Conservation (phyloP, 2,329 filamentous ascomycete genomes). For the Xylariaceae sp. region DNA sequence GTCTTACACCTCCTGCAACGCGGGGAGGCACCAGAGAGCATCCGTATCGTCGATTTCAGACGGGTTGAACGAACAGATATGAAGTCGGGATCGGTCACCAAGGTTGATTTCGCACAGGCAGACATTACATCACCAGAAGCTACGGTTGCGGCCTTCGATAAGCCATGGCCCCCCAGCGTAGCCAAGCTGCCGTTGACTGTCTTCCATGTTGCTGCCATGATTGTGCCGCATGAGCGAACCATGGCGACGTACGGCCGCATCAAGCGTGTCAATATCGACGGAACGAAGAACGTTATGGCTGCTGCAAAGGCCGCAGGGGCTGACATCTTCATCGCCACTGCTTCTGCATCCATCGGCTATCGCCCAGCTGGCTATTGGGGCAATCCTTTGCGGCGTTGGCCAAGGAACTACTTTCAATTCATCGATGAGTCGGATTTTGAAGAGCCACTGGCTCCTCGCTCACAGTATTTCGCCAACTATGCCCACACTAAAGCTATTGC, state of each 20-base stretch:
- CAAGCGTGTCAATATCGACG: slow-evolving; percentile 43
- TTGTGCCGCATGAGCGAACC: slow-evolving; percentile 41
- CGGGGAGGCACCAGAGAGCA: slow-evolving; percentile 41
- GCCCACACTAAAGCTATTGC: slow-evolving; percentile 43
- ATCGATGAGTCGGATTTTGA: slow-evolving; percentile 40
- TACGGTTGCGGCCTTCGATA: slow-evolving; percentile 38
- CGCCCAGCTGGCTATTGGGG: slow-evolving; percentile 35
- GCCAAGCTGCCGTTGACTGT: slow-evolving; percentile 44
- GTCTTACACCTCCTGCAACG: slow-evolving; percentile 45
- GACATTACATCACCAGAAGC: slow-evolving; percentile 40
- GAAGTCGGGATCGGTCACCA: slow-evolving; percentile 29
- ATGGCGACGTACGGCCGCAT: slow-evolving; percentile 35
- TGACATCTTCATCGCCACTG: slow-evolving; percentile 43
- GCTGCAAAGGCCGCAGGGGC: slow-evolving; percentile 40
- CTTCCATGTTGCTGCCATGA: slow-evolving; percentile 47
- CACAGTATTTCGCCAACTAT: slow-evolving; percentile 43
- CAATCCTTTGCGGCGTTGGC: slow-evolving; percentile 36
- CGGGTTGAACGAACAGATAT: slow-evolving; percentile 37
- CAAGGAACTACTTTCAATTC: slow-evolving; percentile 37
- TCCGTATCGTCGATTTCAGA: slow-evolving; percentile 46
- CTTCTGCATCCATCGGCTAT: slow-evolving; percentile 42
- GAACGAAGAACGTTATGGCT: slow-evolving; percentile 41
- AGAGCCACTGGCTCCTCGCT: slow-evolving; percentile 33
- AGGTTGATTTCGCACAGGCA: slow-evolving; percentile 39
- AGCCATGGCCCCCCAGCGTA: slow-evolving; percentile 38